Conservation (phyloP, 1,284 basidiomycete species). For the Cryptococcus maquisensis region DNA sequence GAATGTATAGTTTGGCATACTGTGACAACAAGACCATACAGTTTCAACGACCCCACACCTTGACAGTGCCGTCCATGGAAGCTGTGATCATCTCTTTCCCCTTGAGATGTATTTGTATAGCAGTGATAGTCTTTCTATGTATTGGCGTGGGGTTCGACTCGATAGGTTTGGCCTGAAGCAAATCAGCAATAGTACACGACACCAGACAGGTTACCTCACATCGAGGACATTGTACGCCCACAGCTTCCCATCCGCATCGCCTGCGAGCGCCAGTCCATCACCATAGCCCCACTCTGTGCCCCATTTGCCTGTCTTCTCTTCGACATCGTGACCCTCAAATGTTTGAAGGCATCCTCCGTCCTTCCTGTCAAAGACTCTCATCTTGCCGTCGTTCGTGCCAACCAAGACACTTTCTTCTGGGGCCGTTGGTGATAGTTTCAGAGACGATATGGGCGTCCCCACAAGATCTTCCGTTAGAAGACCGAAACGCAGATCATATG, state of each 20-base stretch:
- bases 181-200: background rate
- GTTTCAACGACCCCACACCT: constrained; percentile 29
- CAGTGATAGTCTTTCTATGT: constrained; percentile 79
- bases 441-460: constrained; percentile 79
- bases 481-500: constrained; percentile 90
- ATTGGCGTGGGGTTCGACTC: constrained; percentile 64
- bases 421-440: constrained; percentile 57
- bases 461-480: constrained; percentile 82
- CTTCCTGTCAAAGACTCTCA: constrained; percentile 77
- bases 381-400: constrained; percentile 67
- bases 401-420: constrained; percentile 73
- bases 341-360: constrained; percentile 78
- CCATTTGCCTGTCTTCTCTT: constrained; percentile 58
- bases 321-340: constrained; percentile 64
- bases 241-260: constrained; percentile 81
- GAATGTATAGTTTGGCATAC: too few species aligned
- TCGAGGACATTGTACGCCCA: constrained; percentile 92
- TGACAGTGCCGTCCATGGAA: constrained; percentile 34
- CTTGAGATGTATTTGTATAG: constrained; percentile 84
- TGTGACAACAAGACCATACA: background rate
- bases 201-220: constrained; percentile 53
- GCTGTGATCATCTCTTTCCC: constrained; percentile 78
- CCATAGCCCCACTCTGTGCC: constrained; percentile 76
- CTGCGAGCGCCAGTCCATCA: constrained; percentile 76
- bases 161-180: constrained; percentile 61